Percentiles rank a stretch among this genome's conserved stretches.
These are phyloP conservation scores for Dioszegia crocea DNA, from an alignment of 768 basidiomycete species.

Conservation along the genomic window DNA sequence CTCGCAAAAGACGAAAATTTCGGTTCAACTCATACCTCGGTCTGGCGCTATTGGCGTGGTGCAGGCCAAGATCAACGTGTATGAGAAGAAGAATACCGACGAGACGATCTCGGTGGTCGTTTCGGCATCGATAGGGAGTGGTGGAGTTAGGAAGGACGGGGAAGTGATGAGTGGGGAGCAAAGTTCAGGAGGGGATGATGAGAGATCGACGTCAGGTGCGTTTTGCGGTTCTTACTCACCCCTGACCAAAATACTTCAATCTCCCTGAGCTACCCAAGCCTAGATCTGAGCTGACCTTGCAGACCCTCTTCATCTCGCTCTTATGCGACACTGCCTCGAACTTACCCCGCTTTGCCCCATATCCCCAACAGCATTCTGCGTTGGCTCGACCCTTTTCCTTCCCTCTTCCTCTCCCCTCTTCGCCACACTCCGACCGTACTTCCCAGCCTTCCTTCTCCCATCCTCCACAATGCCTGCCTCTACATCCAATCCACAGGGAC, in stretches of 20 bases:
- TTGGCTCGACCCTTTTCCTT: slow-evolving; percentile 45
- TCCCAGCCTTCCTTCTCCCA: slow-evolving; percentile 20
- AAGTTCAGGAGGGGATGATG: neutral
- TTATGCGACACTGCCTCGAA: slow-evolving; percentile 41
- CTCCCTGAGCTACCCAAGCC: too few species aligned
- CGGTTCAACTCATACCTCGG: slow-evolving; percentile 23
- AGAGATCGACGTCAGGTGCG: slow-evolving; percentile 8
- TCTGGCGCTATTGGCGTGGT: neutral
- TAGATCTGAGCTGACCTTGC: neutral
- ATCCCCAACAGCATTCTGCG: slow-evolving; percentile 45
- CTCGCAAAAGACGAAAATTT: slow-evolving; percentile 36
- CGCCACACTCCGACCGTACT: slow-evolving; percentile 20
- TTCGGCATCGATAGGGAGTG: neutral
- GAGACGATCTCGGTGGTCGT: slow-evolving; percentile 25
- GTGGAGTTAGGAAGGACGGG: slow-evolving; percentile 22
- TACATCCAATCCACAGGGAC: slow-evolving; percentile 18
- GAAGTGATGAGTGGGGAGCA: slow-evolving; percentile 18
- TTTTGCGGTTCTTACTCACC: neutral
- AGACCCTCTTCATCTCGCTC: slow-evolving; percentile 34
- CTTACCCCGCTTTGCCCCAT: slow-evolving; percentile 37
- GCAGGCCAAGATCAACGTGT: slow-evolving; percentile 22
- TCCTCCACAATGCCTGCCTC: neutral
- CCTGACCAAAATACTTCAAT: too few species aligned
- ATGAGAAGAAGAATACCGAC: slow-evolving; percentile 43
- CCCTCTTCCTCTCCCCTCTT: slow-evolving; percentile 28